Evolutionary conservation across 371 early-diverging fungal species (phyloP), one percentile per base, ranked within the genome.

Genomic region (Mucor plumbeus): DNA sequence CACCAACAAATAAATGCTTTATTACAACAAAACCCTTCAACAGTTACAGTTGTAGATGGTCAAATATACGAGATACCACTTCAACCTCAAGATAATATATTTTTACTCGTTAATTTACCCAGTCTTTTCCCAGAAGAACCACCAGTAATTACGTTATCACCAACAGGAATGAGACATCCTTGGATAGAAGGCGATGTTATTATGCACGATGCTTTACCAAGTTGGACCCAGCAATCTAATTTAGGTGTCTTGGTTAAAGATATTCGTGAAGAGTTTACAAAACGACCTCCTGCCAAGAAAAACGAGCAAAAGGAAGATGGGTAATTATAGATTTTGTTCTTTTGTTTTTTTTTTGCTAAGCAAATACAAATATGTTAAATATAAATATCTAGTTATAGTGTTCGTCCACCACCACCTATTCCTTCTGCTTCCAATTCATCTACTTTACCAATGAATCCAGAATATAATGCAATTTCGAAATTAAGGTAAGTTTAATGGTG

Each of bases 131-230:
- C 88, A 1, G 85, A 86, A 19, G 83, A 81, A 17, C 79, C 87
- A 35, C 88, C 88, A 14, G 79, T 81, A n/a, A 80, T 88, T 62
- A 86, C 88, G 4, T 73, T 88, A 19, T 77, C 81, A 36, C 88
- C 88, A 7, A 77, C 78, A 7, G 83, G 84, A 13, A 67, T 83
- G 74, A 64, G 80, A 17, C 88, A 88, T 70, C 83, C 86, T 15
- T 85, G 84, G 82, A 75, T 88, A 14, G 86, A 88, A 15, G 71
- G 81, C 11, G 82, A 82, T 57, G 80, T 81, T 13, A 76, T 88
- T 57, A 68, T 82, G 58, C 73, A 76, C 44, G 80, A 78, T 34
- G 72, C 71, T 33, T 63, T 78, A 34, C 62, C 60, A 14, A 65
- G 53, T 26, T 77, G 77, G 80, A 62, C 57, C 3, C 55, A 59